Evolutionary conservation across 2,329 filamentous ascomycete genomes (phyloP).

Genomic region (Colletotrichum chrysophilum): DNA sequence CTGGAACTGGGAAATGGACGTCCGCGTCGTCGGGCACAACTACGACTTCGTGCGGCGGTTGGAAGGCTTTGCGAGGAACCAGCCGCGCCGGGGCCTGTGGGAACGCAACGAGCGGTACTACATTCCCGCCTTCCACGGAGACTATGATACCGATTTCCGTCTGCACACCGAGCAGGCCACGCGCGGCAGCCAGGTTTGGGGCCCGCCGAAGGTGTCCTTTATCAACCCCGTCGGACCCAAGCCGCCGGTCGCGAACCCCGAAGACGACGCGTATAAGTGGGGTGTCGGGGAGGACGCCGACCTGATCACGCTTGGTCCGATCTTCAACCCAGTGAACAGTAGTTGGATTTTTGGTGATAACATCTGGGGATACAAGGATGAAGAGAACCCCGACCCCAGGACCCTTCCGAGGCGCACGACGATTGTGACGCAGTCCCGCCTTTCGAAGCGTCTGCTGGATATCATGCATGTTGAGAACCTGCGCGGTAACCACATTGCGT

Average conservation of each 20-base stretch:
- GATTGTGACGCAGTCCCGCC: slow-evolving; percentile 78
- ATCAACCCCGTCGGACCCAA: slow-evolving; percentile 67
- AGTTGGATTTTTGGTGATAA: slow-evolving; percentile 75
- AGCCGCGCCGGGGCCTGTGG: slow-evolving; percentile 76
- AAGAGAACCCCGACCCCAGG: slow-evolving; percentile 49
- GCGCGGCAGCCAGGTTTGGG: slow-evolving; percentile 68
- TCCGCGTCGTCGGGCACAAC: slow-evolving; percentile 79
- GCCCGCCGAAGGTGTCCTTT: slow-evolving; percentile 62
- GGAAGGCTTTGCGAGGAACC: slow-evolving; percentile 64
- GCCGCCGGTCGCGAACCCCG: slow-evolving; percentile 62
- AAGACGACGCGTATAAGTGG: slow-evolving; percentile 73
- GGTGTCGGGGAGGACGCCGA: slow-evolving; percentile 79
- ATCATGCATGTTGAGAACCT: slow-evolving; percentile 81
- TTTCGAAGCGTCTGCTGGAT: slow-evolving; percentile 74
- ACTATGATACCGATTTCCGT: slow-evolving; percentile 71
- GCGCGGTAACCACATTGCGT: slow-evolving; percentile 76
- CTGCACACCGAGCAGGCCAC: slow-evolving; percentile 61
- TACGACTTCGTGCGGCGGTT: slow-evolving; percentile 78
- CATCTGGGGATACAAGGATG: slow-evolving; percentile 68
- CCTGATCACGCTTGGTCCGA: slow-evolving; percentile 75
- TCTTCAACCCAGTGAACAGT: slow-evolving; percentile 76
- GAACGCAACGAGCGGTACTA: slow-evolving; percentile 77
- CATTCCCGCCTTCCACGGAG: slow-evolving; percentile 71
- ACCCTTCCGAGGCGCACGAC: slow-evolving; percentile 74
- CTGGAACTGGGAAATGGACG: slow-evolving; percentile 91